These are phyloP conservation scores for Hygrocybe punicea DNA, from an alignment of 768 basidiomycete species.

Conservation along the genomic window DNA sequence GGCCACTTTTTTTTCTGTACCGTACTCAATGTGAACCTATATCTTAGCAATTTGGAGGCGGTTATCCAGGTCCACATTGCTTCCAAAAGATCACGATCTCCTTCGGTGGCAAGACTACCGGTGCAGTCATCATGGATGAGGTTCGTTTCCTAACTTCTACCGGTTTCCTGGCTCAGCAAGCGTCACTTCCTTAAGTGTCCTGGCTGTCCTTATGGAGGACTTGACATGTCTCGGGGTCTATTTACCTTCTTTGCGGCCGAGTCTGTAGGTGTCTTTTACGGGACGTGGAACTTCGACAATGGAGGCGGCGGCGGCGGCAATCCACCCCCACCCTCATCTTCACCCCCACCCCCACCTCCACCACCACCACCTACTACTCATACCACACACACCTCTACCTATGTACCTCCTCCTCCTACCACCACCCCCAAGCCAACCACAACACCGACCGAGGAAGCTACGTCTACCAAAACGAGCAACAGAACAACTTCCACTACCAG, in stretches of 20 bases:
- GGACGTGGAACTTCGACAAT: conserved; percentile 55
- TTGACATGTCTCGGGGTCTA: conserved; percentile 66
- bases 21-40: conserved; percentile 4
- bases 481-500: too few relatives aligned
- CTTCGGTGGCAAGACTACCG: conserved; percentile 55
- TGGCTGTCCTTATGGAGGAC: conserved; percentile 58
- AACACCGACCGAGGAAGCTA: too few relatives aligned
- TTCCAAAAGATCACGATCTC: conserved; percentile 58
- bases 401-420: conserved; percentile 16
- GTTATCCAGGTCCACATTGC: conserved; percentile 66
- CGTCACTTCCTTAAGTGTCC: conserved; percentile 46
- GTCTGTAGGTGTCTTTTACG: conserved; percentile 54
- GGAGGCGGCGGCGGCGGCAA: conserved; percentile 30
- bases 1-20: too few relatives aligned
- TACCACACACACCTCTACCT: conserved; percentile 20
- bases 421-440: background rate
- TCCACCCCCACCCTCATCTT: conserved; percentile 13
- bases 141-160: conserved; percentile 31
- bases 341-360: conserved; percentile 15
- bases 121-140: conserved; percentile 61
- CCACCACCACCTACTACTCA: conserved; percentile 15
- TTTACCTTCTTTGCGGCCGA: conserved; percentile 58
- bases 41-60: conserved; percentile 49
- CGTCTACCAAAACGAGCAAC: too few relatives aligned
- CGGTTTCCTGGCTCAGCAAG: background rate